Base-by-base conservation (phyloP, 1,284 basidiomycete species). In the Neolentinus lepideus region DNA sequence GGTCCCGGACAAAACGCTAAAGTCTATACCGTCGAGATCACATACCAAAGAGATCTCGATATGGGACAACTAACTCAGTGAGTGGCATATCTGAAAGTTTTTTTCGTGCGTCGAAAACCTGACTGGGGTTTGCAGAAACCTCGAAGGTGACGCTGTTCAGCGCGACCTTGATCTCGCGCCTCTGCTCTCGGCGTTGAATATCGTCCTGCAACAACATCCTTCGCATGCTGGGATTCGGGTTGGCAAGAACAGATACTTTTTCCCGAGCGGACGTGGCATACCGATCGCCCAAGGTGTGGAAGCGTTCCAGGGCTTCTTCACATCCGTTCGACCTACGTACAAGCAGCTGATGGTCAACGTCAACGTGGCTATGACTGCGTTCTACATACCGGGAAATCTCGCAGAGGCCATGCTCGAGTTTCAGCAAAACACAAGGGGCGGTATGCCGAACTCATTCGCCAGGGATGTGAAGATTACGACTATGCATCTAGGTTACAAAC, bases 321-420 rank as follows among this genome's bases (percentile, higher is more conserved):
- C 81, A 53, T 88, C 86, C 0, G 76, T 84, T 2, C 76, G 86
- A 0, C 83, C 84, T 0, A 74, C 78, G 10, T 81, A 76, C 68
- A 84, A 84, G 55, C 75, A 84, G 55, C 69, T 90, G 2, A 80
- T 85, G 77, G 81, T 90, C 53, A 90, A 90, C 62, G 77, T 90
- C 24, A 88, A 87, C 58, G 78, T 82, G 14, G 86, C 84, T 64
- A 85, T 85, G 79, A 80, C 84, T 0, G 85, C 85, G 0, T 90
- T 90, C 64, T 78, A 88, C 57, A 67, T 71, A 3, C 78, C 83
- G 0, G 83, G 83, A 0, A 85, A 82, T 55, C 72, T 89, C 2
- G 81, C 77, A 1, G 69, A 83, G 0, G 77, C 80, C 0, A 72
- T 90, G 55, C 22, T 69, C 2, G 72, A 71, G 2, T 88, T 85